Percentiles rank a stretch among this genome's conserved stretches.
Evolutionary conservation across 2,329 filamentous ascomycete genomes (phyloP).

Genomic region (Cordyceps militaris): DNA sequence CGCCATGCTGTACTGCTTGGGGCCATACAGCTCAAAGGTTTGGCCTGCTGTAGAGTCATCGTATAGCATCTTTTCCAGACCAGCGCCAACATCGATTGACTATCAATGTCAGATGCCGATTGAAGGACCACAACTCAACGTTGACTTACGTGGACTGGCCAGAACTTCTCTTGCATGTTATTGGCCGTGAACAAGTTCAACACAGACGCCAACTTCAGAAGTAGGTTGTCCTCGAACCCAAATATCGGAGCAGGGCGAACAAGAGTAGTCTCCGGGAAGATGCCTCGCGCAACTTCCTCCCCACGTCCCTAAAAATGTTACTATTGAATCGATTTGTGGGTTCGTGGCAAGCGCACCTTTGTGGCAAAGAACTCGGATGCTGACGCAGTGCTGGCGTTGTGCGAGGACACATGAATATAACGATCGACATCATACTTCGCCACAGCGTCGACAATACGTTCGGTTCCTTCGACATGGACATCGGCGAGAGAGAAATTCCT

Average conservation of each 20-base stretch:
- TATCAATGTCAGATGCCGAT: constrained; percentile 26
- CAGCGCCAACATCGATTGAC: constrained; percentile 84
- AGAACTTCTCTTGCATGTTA: constrained; percentile 84
- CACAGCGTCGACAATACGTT: constrained; percentile 86
- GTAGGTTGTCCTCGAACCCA: constrained; percentile 87
- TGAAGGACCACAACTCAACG: not conserved
- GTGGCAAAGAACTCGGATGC: constrained; percentile 84
- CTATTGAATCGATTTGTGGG: not conserved
- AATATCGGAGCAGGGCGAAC: constrained; percentile 91
- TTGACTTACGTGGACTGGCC: constrained; percentile 73
- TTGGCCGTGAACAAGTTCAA: constrained; percentile 85
- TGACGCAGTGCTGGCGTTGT: constrained; percentile 77
- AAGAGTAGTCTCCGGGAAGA: constrained; percentile 96
- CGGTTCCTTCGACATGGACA: constrained; percentile 85
- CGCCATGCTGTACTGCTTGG: constrained; percentile 81
- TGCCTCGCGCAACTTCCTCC: constrained; percentile 75
- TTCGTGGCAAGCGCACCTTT: constrained; percentile 51
- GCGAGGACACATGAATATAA: constrained; percentile 93
- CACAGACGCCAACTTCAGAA: constrained; percentile 74
- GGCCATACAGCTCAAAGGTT: constrained; percentile 91
- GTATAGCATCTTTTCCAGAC: constrained; percentile 81
- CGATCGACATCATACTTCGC: constrained; percentile 98
- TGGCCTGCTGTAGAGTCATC: constrained; percentile 86
- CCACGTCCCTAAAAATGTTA: constrained; percentile 55
- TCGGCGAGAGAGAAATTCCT: constrained; percentile 92